phyloP scores from a whole-genome alignment of 2,329 filamentous ascomycete species.

The Ceratocystis variospora region DNA sequence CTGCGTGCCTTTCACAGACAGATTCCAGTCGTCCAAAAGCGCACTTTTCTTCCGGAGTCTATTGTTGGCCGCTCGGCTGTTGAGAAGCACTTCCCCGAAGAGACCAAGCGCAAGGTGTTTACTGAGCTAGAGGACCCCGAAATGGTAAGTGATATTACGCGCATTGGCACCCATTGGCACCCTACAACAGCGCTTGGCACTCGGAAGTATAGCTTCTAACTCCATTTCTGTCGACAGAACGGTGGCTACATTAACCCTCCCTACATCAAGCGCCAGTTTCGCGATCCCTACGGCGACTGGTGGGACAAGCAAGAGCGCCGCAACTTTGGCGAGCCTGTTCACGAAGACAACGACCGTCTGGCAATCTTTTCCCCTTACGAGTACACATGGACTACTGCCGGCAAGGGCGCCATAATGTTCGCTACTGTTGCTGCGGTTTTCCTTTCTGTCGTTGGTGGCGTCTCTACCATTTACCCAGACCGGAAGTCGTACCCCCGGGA shows the following conservation, averaged over 20 bases:
- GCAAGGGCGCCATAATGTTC: conserved; percentile 55
- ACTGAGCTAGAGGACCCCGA: conserved; percentile 51
- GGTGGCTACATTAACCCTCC: conserved; percentile 72
- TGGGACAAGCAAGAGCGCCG: conserved; percentile 96
- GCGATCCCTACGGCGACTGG: conserved; percentile 86
- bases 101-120: conserved; percentile 27
- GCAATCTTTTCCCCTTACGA: conserved; percentile 80
- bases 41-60: conserved; percentile 41
- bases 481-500: conserved; percentile 53
- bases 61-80: conserved; percentile 34
- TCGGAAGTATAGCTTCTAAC: not conserved
- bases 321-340: conserved; percentile 91
- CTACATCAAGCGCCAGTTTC: conserved; percentile 72
- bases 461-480: conserved; percentile 60
- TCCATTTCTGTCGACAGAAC: conserved; percentile 40
- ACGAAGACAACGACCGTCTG: conserved; percentile 90
- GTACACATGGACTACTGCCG: conserved; percentile 68
- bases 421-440: conserved; percentile 52
- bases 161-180: not conserved
- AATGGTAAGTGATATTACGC: conserved; percentile 38
- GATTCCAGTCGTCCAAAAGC: conserved; percentile 41
- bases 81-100: conserved; percentile 40
- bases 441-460: conserved; percentile 49
- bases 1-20: conserved; percentile 31
- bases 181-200: too few species aligned